Percentiles rank a stretch among this genome's conserved stretches.
phyloP scores from a whole-genome alignment of 148 eudicot species.

The Rhododendron williamsianum region DNA sequence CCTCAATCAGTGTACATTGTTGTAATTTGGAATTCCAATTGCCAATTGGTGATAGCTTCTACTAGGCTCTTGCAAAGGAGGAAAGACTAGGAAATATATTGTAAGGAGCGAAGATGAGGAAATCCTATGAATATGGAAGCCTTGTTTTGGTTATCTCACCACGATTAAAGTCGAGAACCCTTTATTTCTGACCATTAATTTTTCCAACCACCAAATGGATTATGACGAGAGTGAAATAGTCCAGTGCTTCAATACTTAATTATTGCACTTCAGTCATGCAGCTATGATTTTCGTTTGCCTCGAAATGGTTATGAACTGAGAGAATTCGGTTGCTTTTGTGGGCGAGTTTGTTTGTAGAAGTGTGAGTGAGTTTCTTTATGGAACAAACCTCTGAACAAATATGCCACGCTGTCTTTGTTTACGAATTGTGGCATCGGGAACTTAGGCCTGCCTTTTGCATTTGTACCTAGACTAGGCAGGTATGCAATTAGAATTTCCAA shows the following conservation, averaged over 20 bases:
- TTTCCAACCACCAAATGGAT: not conserved
- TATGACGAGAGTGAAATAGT: not conserved
- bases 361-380: not conserved
- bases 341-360: not conserved
- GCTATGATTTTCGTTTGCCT: not conserved
- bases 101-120: not conserved
- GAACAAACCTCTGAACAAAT: not conserved
- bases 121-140: not conserved
- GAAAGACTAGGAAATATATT: not conserved
- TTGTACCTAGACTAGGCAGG: not conserved
- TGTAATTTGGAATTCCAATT: not conserved
- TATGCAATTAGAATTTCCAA: not conserved
- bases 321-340: not conserved
- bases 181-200: not conserved
- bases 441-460: not conserved
- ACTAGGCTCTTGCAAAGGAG: not conserved
- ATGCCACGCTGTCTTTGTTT: not conserved
- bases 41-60: not conserved
- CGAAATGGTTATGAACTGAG: not conserved
- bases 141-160: not conserved
- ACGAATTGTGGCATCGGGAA: not conserved
- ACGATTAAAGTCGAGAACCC: not conserved
- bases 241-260: not conserved
- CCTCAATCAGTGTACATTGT: not conserved
- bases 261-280: not conserved